These are phyloP conservation scores for Fusarium nodosum DNA, from an alignment of 2,329 filamentous ascomycete species.

Conservation along the genomic window DNA sequence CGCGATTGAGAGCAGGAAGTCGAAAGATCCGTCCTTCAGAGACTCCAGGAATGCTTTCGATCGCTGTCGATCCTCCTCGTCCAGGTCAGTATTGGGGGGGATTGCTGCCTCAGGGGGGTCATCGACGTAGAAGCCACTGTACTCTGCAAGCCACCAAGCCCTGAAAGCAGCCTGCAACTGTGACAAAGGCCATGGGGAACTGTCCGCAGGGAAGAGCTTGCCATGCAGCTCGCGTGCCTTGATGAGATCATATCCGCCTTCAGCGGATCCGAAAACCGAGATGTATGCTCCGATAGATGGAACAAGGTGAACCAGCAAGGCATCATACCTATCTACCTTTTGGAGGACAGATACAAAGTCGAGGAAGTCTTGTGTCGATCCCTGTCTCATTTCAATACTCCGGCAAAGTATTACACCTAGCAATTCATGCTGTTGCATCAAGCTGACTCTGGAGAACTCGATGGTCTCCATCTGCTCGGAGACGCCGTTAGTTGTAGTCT, in stretches of 20 bases:
- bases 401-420: slow-evolving; percentile 84
- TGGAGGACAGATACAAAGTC: slow-evolving; percentile 77
- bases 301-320: slow-evolving; percentile 80
- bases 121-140: slow-evolving; percentile 90
- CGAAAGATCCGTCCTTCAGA: slow-evolving; percentile 89
- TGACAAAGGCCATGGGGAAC: slow-evolving; percentile 77
- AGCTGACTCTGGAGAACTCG: slow-evolving; percentile 82
- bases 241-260: slow-evolving; percentile 75
- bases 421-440: slow-evolving; percentile 91
- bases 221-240: slow-evolving; percentile 79
- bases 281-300: slow-evolving; percentile 84
- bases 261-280: slow-evolving; percentile 81
- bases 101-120: slow-evolving; percentile 71
- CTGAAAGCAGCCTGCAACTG: slow-evolving; percentile 83
- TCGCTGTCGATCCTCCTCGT: slow-evolving; percentile 77
- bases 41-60: slow-evolving; percentile 81
- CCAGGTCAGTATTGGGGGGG: slow-evolving; percentile 71
- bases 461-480: slow-evolving; percentile 81
- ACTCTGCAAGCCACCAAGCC: slow-evolving; percentile 92
- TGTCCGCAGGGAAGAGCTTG: slow-evolving; percentile 75
- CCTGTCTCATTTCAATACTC: slow-evolving; percentile 81
- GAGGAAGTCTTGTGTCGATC: slow-evolving; percentile 78
- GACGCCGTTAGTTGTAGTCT: slow-evolving; percentile 59
- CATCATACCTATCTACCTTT: slow-evolving; percentile 82
- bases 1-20: slow-evolving; percentile 88